A percentile compares a stretch with the other conserved stretches of the same genome.
phyloP scores from a whole-genome alignment of 2,329 filamentous ascomycete genomes.

The Botrytis tulipae region DNA sequence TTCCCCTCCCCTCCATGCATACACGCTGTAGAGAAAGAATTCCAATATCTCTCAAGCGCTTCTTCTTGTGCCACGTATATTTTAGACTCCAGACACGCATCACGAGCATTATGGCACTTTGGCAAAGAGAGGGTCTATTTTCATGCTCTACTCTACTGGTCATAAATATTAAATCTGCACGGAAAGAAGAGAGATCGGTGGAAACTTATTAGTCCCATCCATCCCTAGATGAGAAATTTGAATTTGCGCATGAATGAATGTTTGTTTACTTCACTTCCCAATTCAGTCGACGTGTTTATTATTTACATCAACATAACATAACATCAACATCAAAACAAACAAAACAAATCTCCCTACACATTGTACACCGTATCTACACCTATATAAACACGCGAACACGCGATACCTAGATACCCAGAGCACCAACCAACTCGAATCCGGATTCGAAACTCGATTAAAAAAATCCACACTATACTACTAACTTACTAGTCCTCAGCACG shows the following conservation, averaged over 20 bases:
- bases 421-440: not conserved
- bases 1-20: not conserved
- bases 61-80: slow-evolving; percentile 11
- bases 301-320: not conserved
- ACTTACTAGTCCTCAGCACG: not conserved
- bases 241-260: not conserved
- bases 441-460: not conserved
- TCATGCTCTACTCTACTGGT: not conserved
- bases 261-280: not conserved
- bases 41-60: not conserved
- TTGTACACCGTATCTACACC: not conserved
- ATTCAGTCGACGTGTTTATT: not conserved
- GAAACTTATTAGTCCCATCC: not conserved
- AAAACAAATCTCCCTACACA: not conserved
- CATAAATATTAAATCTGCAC: not conserved
- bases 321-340: slow-evolving; percentile 7
- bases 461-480: rapidly evolving
- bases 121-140: not conserved
- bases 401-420: not conserved
- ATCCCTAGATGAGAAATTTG: not conserved
- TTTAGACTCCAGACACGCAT: not conserved
- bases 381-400: not conserved
- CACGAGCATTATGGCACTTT: not conserved
- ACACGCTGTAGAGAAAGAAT: not conserved
- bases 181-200: not conserved